A percentile compares a stretch with the other conserved stretches of the same genome.
Conservation (phyloP, 2,329 filamentous ascomycete genomes). For the Hymenoscyphus infarciens region DNA sequence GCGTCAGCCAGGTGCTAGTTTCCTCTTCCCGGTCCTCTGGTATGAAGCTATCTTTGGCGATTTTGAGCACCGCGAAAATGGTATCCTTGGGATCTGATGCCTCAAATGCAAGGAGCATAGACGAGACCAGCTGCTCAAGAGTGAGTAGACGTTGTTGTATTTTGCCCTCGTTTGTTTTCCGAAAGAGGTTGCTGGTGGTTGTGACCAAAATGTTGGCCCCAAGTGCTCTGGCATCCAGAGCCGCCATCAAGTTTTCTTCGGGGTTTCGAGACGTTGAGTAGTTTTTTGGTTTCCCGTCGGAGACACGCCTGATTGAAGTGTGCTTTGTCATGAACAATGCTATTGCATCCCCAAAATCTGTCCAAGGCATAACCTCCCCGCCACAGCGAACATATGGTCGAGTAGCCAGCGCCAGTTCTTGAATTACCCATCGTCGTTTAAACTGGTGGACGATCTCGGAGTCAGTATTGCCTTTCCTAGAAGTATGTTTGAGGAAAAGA, state of each 20-base stretch:
- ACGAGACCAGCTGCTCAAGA: conserved; percentile 22
- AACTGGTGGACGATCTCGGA: conserved; percentile 26
- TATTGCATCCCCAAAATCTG: background rate
- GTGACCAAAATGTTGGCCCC: conserved; percentile 22
- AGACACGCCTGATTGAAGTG: background rate
- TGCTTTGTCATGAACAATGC: background rate
- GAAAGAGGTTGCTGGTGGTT: conserved; percentile 20
- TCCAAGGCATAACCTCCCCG: background rate
- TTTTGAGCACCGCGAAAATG: conserved; percentile 20
- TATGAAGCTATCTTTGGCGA: conserved; percentile 21
- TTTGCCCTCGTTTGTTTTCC: conserved; percentile 14
- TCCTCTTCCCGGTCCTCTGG: background rate
- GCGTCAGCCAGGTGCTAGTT: no score
- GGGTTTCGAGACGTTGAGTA: background rate
- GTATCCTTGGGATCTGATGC: conserved; percentile 22
- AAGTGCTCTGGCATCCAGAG: conserved; percentile 12
- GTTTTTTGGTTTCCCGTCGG: background rate
- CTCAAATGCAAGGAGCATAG: conserved; percentile 22
- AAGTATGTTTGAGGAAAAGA: no score
- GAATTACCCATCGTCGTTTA: conserved; percentile 39
- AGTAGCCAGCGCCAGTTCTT: conserved; percentile 39
- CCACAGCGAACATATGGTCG: conserved; percentile 36
- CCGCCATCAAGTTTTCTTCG: background rate
- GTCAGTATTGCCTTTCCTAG: no score
- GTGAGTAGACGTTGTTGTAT: conserved; percentile 19